Base-by-base conservation (phyloP, 2,329 filamentous ascomycete species). In the Verticillium albo-atrum region DNA sequence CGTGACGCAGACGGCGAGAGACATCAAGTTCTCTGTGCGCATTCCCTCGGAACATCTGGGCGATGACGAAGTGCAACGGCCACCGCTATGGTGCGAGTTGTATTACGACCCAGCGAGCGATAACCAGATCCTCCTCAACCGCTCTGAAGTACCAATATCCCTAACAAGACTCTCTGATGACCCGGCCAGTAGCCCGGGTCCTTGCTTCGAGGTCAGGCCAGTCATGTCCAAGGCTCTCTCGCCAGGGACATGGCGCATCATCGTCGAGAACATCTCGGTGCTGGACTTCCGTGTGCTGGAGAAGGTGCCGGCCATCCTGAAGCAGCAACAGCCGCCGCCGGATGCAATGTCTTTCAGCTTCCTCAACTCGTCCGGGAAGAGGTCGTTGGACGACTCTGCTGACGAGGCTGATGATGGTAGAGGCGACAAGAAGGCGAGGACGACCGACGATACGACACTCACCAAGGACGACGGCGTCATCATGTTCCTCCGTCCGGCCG, bases 71-170 rank as follows among this genome's bases (percentile, higher is more conserved):
- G 72, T 70, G 9, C 69, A 73, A 7, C 73, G 79, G 17, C 81
- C 81, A 17, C 77, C 79, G 4, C 65, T 86, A n/a, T 84, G 80
- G 80, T 85, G 82, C 68, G 82, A 85, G 68, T 73, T 86, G 35
- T 86, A 85, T 65, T 86, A 85, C 64, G 81, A 86, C 68, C 82
- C 83, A 17, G 74, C 78, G 62, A 84, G 82, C 71, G 83, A 86
- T 68, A 80, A 81, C 68, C 77, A 84, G 64, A 82, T 86, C 60
- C 77, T 86, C 27, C 69, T 79, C 56, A 86, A 85, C 69, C 77
- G 75, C 60, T 84, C 82, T 17, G 80, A 85, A 37, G 74, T 80
- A 2, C 82, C 83, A 51, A 79, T 86, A 58, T 72, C 73, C 26
- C 72, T 86, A 30, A 75, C 77, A 23, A 75, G 78, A 57, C 66